phyloP scores from a whole-genome alignment of 352 stramenopile species.

The Globisporangium perplexum region DNA sequence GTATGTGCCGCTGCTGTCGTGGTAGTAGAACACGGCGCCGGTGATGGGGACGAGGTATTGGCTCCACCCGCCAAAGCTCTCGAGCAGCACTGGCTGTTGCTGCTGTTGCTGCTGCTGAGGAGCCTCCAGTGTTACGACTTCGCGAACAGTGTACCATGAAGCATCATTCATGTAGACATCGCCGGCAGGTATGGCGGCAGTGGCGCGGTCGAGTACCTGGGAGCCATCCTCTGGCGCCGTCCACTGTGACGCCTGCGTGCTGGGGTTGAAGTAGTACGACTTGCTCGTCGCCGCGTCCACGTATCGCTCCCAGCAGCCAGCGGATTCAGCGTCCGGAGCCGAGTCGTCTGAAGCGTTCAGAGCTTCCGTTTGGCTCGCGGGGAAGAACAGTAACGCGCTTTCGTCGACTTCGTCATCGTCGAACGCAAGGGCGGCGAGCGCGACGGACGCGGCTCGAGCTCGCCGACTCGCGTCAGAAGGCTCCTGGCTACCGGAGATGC shows the following conservation, averaged over 20 bases:
- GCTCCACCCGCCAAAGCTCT: conserved; percentile 17
- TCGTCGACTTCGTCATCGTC: conserved; percentile 6
- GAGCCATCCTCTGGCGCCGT: conserved; percentile 15
- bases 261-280: conserved; percentile 48
- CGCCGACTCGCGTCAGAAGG: not conserved
- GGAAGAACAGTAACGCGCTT: not conserved
- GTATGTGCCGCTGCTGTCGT: conserved; percentile 11
- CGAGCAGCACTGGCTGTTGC: conserved; percentile 10
- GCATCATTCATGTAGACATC: not conserved
- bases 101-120: not conserved
- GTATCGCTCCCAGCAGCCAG: conserved; percentile 42
- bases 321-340: not conserved
- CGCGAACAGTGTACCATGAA: not conserved
- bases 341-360: not conserved
- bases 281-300: conserved; percentile 39
- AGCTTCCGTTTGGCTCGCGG: not conserved
- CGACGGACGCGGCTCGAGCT: conserved; percentile 3
- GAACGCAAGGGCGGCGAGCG: conserved; percentile 16
- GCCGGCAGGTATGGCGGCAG: too few species aligned
- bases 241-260: conserved; percentile 35
- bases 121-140: not conserved
- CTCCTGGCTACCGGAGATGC: not conserved
- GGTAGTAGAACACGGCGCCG: conserved; percentile 13
- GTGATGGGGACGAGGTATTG: conserved; percentile 8
- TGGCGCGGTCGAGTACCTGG: conserved; percentile 6